Base-by-base conservation (phyloP, 495 filamentous ascomycete species). In the Pseudotulostoma volvatum region DNA sequence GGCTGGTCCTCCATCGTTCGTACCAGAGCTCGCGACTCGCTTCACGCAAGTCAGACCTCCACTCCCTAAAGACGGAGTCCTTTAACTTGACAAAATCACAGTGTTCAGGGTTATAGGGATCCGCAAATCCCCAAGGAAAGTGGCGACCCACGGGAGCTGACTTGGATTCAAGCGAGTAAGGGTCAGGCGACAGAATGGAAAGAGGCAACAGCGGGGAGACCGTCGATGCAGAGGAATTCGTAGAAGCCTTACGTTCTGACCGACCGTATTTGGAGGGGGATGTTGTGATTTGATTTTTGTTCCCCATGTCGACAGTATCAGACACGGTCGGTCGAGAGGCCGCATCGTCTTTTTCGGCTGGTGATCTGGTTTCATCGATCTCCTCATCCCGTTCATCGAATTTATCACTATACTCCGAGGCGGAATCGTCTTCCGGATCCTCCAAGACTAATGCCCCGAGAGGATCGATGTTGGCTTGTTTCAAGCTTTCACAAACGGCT, bases 81-180 rank as follows among this genome's bases (percentile, higher is more conserved):
- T 86, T 88, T 43, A 97, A 65, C 40, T 76, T 75, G n/a, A 80
- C 64, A 59, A 95, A 93, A 56, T 97, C 88, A 60, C 92, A 97
- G 61, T 97, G 90, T 46, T 80, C 75, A 21, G 77, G 64, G 49
- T 95, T 73, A 61, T 86, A 83, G 0, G 90, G 90, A 49, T 94
- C 84, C 8, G 90, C 90, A 51, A 93, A 88, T 14, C 90, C 90
- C 90, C 90, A 97, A 3, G 92, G 82, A 50, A 96, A 97, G 34
- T 74, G 77, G 37, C 90, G 76, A 13, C 87, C 90, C 37, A 87
- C 57, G 8, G 63, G 65, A 25, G 58, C 53, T 30, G 66, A 57
- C 3, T 49, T 51, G 31, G 76, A 67, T 14, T 68, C 71, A 31
- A 83, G 72, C 47, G 90, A 85, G 60, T 94, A 87, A 20, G 76